Conservation (phyloP, 108 stramenopile species). For the Discostella pseudostelligera region DNA sequence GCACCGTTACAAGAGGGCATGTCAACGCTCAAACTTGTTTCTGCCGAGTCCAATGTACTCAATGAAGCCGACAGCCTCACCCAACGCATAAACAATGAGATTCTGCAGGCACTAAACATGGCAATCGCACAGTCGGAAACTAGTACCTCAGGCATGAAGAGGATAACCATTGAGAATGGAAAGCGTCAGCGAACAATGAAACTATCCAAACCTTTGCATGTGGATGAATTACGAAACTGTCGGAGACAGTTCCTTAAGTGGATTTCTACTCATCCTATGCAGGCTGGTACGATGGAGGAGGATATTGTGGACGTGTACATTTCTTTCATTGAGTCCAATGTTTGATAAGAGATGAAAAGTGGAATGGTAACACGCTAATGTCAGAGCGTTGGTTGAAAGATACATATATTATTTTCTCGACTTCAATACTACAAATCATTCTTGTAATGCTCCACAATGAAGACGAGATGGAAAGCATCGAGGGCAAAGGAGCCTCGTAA, state of each 20-base stretch:
- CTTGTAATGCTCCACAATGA: too few relatives aligned
- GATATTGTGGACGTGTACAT: conserved; percentile 54
- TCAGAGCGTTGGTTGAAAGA: too few relatives aligned
- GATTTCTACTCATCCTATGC: conserved; percentile 53
- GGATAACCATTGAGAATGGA: conserved; percentile 8
- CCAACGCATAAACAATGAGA: conserved; percentile 50
- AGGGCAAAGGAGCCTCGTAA: too few relatives aligned
- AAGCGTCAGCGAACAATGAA: conserved; percentile 11
- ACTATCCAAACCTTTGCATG: conserved; percentile 32
- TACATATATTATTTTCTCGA: too few relatives aligned
- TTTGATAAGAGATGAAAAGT: too few relatives aligned
- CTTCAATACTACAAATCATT: too few relatives aligned
- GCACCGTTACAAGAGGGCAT: conserved; percentile 66
- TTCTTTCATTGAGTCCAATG: conserved; percentile 56
- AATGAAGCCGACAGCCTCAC: conserved; percentile 55
- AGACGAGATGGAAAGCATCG: too few relatives aligned
- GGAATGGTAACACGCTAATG: too few relatives aligned
- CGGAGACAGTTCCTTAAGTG: conserved; percentile 68
- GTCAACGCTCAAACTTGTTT: conserved; percentile 52
- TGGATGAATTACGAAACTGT: conserved; percentile 52
- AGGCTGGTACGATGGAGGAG: conserved; percentile 51
- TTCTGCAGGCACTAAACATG: conserved; percentile 48
- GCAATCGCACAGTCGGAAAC: conserved; percentile 19
- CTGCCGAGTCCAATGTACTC: conserved; percentile 42
- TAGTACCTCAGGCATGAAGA: conserved; percentile 3